Evolutionary conservation across 345 rosid species (phyloP), one percentile per base, ranked within the genome.

Genomic region (Boechera stricta): DNA sequence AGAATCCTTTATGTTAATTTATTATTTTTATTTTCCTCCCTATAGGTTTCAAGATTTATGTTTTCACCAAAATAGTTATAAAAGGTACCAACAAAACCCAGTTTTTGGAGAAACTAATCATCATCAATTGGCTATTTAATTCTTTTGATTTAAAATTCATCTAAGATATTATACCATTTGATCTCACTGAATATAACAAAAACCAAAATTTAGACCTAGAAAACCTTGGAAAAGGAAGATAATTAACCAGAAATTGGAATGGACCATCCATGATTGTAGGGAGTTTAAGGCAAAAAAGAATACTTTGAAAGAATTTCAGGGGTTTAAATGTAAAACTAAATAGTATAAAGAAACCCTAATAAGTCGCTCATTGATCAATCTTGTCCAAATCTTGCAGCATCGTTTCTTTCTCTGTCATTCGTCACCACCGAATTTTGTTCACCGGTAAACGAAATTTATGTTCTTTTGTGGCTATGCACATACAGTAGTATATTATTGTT

Each of bases 371-470:
- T 57, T 7, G 2, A 15, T 33, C 31, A 13, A 36, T 52, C 45
- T 54, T 32, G 10, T 41, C 11, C 42, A 28, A 12, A 38, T 64
- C 29, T 21, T 7, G 10, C 15, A 29, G 11, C 28, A 42, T 51
- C 16, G 35, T 28, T 32, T 65, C 48, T 28, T 32, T 65, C 48
- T 56, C 39, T 68, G 52, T 54, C 67, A 41, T 16, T 67, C 60
- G 29, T 28, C 59, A 75, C 52, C 64, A 52, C 47, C 65, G 57
- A 33, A 4, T n/a, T 31, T 68, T 32, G 59, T 41, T 61, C 29
- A 21, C 69, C 58, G 70, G 80, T 62, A 45, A 76, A 24, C 28
- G 16, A 60, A 60, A 71, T 16, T 36, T 49, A 16, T 48, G 2
- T 12, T 52, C 61, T 72, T 63, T 24, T 58, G 35, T 49, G 60